Conservation (phyloP, 306 rosid genomes). For the Cucurbita moschata region DNA sequence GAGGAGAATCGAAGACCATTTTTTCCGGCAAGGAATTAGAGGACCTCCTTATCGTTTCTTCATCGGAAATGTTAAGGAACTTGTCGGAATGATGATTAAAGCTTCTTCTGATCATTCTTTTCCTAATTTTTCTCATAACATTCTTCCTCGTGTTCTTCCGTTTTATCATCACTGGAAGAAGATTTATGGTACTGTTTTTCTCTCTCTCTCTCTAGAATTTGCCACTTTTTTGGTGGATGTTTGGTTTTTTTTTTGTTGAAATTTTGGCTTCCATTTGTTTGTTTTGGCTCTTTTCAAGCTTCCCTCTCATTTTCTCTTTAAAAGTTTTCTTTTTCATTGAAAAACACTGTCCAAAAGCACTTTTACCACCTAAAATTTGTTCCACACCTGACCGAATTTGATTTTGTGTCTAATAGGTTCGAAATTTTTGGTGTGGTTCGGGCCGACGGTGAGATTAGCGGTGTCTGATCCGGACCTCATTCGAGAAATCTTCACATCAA, state of each 20-base stretch:
- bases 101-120: conserved; percentile 76
- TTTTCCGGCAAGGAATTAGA: conserved; percentile 70
- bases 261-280: background rate
- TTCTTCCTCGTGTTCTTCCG: conserved; percentile 91
- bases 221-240: background rate
- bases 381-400: too few relatives aligned
- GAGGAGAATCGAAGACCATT: conserved; percentile 57
- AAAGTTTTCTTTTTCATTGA: background rate
- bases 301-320: background rate
- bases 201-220: background rate
- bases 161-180: conserved; percentile 98
- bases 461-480: conserved; percentile 88
- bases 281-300: background rate
- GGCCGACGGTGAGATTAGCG: conserved; percentile 70
- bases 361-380: background rate
- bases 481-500: conserved; percentile 78
- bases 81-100: conserved; percentile 70
- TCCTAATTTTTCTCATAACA: conserved; percentile 72
- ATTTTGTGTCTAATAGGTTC: conserved; percentile 27
- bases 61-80: conserved; percentile 83
- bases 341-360: too few relatives aligned
- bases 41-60: conserved; percentile 99
- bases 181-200: conserved; percentile 43
- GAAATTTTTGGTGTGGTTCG: conserved; percentile 92
- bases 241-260: background rate